Evolutionary conservation across 371 early-diverging fungal genomes (phyloP).

Genomic region (Cokeromyces recurvatus): DNA sequence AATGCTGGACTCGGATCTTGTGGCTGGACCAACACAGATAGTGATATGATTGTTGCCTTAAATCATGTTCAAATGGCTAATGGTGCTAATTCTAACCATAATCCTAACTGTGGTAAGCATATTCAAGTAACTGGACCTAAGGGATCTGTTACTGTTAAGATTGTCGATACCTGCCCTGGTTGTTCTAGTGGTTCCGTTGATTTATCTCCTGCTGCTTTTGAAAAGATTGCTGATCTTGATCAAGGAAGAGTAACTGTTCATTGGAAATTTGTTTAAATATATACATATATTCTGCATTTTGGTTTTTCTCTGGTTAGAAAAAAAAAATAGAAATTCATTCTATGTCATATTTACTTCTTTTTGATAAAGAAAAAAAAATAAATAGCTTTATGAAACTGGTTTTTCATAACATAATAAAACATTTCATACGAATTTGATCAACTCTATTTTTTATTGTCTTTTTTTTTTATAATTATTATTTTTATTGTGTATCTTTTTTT

Average conservation of each 20-base stretch:
- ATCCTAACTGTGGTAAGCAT: constrained; percentile 50
- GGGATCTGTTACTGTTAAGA: constrained; percentile 43
- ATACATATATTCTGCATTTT: too few relatives aligned
- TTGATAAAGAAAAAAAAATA: too few relatives aligned
- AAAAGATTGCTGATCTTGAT: constrained; percentile 42
- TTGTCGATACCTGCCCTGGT: constrained; percentile 59
- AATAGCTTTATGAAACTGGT: too few relatives aligned
- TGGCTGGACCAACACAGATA: constrained; percentile 9
- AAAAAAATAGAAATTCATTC: too few relatives aligned
- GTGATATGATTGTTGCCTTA: constrained; percentile 23
- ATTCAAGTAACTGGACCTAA: constrained; percentile 43
- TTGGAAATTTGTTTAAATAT: too few relatives aligned
- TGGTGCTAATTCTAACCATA: constrained; percentile 24
- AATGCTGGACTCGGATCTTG: constrained; percentile 30
- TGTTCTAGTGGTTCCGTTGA: constrained; percentile 57
- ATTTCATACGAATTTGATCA: too few relatives aligned
- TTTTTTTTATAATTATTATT: too few relatives aligned
- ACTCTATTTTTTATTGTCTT: too few relatives aligned
- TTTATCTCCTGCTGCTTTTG: constrained; percentile 52
- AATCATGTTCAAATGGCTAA: constrained; percentile 22
- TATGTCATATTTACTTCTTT: too few relatives aligned
- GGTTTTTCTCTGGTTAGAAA: too few relatives aligned
- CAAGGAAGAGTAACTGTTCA: constrained; percentile 45
- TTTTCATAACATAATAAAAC: too few relatives aligned
- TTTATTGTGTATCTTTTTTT: too few relatives aligned